Evolutionary conservation across 257 asterid species (phyloP).

Genomic region (Lavandula angustifolia): DNA sequence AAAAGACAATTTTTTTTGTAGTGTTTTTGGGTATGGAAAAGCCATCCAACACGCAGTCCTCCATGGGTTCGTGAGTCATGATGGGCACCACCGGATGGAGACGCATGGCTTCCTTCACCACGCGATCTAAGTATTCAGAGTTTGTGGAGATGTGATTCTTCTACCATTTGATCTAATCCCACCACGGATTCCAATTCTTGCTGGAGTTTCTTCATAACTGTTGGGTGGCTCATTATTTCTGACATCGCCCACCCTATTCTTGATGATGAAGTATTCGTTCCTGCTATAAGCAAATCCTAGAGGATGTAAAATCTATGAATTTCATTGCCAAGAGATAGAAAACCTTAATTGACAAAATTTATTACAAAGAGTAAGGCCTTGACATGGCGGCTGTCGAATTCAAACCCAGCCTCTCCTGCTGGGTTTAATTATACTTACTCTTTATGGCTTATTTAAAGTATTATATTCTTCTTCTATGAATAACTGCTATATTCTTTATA

Average conservation of each 20-base stretch:
- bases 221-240: constrained; percentile 37
- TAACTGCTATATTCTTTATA: too few species aligned
- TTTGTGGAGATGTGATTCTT: constrained; percentile 33
- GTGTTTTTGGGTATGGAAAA: constrained; percentile 39
- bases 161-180: constrained; percentile 28
- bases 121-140: constrained; percentile 34
- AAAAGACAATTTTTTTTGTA: too few species aligned
- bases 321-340: too few species aligned
- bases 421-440: constrained; percentile 10
- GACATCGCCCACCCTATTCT: constrained; percentile 38
- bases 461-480: too few species aligned
- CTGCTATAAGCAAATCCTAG: constrained; percentile 40
- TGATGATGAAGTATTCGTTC: constrained; percentile 37
- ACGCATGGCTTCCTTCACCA: constrained; percentile 39
- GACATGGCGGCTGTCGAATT: constrained; percentile 45
- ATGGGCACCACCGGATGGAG: constrained; percentile 41
- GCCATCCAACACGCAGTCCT: constrained; percentile 37
- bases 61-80: constrained; percentile 34
- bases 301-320: background rate
- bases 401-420: constrained; percentile 43
- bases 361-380: constrained; percentile 42
- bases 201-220: constrained; percentile 31
- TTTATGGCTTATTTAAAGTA: too few species aligned
- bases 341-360: too few species aligned
- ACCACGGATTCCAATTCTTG: constrained; percentile 33